These are phyloP conservation scores for Asterionellopsis glacialis DNA, from an alignment of 108 stramenopile species.

Conservation along the genomic window DNA sequence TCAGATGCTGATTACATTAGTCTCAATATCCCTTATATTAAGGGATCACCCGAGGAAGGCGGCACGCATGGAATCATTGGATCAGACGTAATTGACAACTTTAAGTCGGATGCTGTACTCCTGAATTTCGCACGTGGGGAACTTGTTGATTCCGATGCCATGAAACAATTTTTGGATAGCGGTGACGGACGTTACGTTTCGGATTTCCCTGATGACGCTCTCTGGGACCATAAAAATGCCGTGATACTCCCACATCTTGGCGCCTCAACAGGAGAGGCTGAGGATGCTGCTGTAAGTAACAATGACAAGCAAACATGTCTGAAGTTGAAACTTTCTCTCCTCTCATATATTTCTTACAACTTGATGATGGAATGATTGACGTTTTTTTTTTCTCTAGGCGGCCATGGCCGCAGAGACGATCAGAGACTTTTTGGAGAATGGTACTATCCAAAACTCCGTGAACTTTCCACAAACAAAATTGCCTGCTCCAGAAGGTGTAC, in stretches of 20 bases:
- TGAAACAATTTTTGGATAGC: conserved; percentile 83
- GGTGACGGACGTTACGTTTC: conserved; percentile 72
- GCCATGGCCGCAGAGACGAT: conserved; percentile 92
- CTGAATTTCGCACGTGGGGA: conserved; percentile 96
- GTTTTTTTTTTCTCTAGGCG: conserved; percentile 22
- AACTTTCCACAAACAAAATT: conserved; percentile 83
- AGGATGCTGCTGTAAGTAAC: conserved; percentile 76
- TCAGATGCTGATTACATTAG: conserved; percentile 86
- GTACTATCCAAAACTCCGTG: conserved; percentile 83
- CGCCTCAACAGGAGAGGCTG: conserved; percentile 94
- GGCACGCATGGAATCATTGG: conserved; percentile 89
- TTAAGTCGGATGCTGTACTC: conserved; percentile 83
- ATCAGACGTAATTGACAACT: conserved; percentile 62
- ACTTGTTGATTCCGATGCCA: conserved; percentile 85
- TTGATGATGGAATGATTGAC: not conserved
- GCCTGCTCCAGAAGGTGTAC: conserved; percentile 54
- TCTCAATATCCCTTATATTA: conserved; percentile 94
- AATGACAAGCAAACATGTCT: not conserved
- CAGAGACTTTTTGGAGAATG: conserved; percentile 77
- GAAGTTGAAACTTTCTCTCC: not conserved
- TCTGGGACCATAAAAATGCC: conserved; percentile 84
- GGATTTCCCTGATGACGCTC: conserved; percentile 86
- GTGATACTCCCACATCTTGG: conserved; percentile 95
- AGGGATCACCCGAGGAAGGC: conserved; percentile 51
- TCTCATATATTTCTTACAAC: not conserved